phyloP scores from a whole-genome alignment of 371 early-diverging fungal genomes.

The Nematocida ironsii region DNA sequence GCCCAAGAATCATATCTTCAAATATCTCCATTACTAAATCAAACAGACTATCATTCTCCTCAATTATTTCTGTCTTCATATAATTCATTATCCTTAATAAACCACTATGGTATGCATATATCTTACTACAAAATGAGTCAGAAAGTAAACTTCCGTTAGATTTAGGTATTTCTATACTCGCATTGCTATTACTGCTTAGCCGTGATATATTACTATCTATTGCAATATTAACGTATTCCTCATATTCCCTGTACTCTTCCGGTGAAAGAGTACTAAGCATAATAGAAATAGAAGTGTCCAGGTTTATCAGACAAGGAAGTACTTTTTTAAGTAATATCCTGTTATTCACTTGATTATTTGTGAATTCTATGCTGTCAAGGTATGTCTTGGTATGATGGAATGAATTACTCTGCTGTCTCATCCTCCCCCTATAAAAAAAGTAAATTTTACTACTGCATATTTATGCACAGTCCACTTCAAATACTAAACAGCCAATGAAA shows the following conservation, averaged over 20 bases:
- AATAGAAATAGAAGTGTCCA: constrained; percentile 6
- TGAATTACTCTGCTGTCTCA: too few species aligned
- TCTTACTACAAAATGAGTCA: neutral
- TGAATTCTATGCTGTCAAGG: neutral
- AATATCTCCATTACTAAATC: constrained; percentile 3
- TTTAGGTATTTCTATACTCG: neutral
- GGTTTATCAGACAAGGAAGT: neutral
- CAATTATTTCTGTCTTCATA: neutral
- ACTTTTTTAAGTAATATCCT: constrained; percentile 10
- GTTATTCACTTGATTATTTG: neutral
- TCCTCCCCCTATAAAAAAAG: too few species aligned
- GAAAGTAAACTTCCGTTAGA: neutral
- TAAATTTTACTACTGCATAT: too few species aligned
- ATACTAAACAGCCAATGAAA: too few species aligned
- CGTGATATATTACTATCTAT: neutral
- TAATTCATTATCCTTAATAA: neutral
- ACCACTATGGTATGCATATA: too few species aligned
- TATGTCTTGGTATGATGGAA: too few species aligned
- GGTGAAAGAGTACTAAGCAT: neutral
- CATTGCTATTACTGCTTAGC: neutral
- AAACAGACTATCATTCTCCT: neutral
- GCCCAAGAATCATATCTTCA: neutral
- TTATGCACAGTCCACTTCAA: too few species aligned
- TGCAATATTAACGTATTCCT: neutral
- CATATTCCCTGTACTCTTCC: neutral